Evolutionary conservation across 2,329 filamentous ascomycete genomes (phyloP), one percentile per base, ranked within the genome.

Genomic region (Trichoderma semiorbis): DNA sequence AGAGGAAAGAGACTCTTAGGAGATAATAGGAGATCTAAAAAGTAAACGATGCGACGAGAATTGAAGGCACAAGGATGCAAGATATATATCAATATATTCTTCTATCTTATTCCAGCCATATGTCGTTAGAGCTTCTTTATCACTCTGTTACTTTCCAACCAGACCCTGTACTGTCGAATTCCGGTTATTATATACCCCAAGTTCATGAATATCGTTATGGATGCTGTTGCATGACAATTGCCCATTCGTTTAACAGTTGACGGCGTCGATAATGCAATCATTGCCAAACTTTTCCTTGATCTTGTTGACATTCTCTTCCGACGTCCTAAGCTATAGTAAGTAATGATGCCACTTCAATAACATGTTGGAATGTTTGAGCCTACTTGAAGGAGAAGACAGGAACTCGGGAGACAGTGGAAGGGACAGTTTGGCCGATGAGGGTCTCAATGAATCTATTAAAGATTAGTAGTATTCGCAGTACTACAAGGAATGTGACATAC

Each of bases 341-440:
- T 16, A 21, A 21, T 21, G 16, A 57, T 18, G 30, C 26, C 24
- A 21, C 32, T 36, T 11, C 16, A 18, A 39, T 14, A 28, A n/a
- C 7, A 39, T 30, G 26, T 18, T 14, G n/a, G 1, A 47, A 21
- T 47, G n/a, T 47, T 47, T 47, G 7, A 47, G 10, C 64, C 14
- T 30, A 67, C 64, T 30, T 26, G 50, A 67, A 67, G 7, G 64
- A 39, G 50, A 67, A 67, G 18, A 67, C 64, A 39, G 64, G 64
- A 18, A 57, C 32, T n/a, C 7, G 39, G 18, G 64, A 67, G 64
- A n/a, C 32, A 5, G 64, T 67, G 2, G 50, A 39, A 26, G 30
- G 18, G 18, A 67, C 50, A 18, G 64, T 57, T 16, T 21, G 50
- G 6, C 26, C 26, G 32, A 58, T 57, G 14, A 67, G 50, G 6